Evolutionary conservation across 805 yeast species (phyloP).

Genomic region (Wickerhamiella galacta): DNA sequence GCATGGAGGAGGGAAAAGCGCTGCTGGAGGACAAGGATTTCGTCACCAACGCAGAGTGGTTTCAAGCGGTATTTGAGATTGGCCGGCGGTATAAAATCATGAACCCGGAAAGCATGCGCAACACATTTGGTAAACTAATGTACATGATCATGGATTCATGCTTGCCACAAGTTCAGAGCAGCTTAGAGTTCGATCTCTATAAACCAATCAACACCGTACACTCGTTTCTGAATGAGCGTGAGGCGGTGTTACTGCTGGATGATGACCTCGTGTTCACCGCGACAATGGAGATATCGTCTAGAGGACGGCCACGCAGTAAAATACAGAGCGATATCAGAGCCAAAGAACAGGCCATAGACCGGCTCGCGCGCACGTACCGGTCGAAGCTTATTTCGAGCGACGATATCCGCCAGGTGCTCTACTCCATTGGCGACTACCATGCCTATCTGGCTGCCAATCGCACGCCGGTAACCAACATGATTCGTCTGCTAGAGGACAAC

Average conservation of each 20-base stretch:
- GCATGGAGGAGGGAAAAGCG: constrained; percentile 50
- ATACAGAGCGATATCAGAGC: constrained; percentile 43
- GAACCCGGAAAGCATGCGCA: constrained; percentile 73
- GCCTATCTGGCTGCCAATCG: constrained; percentile 55
- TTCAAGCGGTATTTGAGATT: constrained; percentile 51
- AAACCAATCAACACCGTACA: constrained; percentile 54
- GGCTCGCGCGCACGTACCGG: constrained; percentile 34
- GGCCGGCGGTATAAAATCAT: constrained; percentile 69
- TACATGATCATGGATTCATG: constrained; percentile 79
- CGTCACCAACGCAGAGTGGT: constrained; percentile 57
- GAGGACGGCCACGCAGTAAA: constrained; percentile 35
- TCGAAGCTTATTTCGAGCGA: constrained; percentile 24
- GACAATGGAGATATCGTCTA: constrained; percentile 48
- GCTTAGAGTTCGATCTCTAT: constrained; percentile 61
- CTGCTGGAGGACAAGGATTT: constrained; percentile 47
- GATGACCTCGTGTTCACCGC: constrained; percentile 48
- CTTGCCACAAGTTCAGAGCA: constrained; percentile 48
- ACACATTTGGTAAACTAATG: constrained; percentile 61
- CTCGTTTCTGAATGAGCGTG: constrained; percentile 28
- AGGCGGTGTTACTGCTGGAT: constrained; percentile 30
- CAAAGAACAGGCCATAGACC: constrained; percentile 56
- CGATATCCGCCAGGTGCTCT: constrained; percentile 51
- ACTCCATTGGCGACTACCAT: constrained; percentile 67
- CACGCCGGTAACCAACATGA: constrained; percentile 48
- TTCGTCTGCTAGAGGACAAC: constrained; percentile 33